Evolutionary conservation across 2,329 filamentous ascomycete species (phyloP).

Genomic region (Stachybotrys elegans): DNA sequence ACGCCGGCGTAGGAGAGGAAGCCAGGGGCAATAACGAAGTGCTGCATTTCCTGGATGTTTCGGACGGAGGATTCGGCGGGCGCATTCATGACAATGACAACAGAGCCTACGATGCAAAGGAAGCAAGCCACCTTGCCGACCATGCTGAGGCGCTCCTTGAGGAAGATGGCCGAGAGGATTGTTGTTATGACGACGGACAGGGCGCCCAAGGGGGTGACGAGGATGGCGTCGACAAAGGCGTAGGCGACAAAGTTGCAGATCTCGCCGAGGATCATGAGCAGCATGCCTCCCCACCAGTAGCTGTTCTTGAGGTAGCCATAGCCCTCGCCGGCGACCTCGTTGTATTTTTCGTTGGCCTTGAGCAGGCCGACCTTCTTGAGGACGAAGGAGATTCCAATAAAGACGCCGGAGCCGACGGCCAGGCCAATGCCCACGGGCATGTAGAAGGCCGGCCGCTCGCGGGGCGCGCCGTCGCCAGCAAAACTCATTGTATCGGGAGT

Average conservation of each 20-base stretch:
- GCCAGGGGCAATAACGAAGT: slow-evolving; percentile 77
- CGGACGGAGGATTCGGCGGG: slow-evolving; percentile 79
- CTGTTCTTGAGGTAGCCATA: slow-evolving; percentile 95
- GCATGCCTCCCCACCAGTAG: slow-evolving; percentile 97
- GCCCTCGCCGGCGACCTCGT: slow-evolving; percentile 90
- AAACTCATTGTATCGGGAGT: not conserved
- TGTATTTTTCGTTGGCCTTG: slow-evolving; percentile 92
- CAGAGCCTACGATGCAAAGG: slow-evolving; percentile 85
- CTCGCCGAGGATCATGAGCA: slow-evolving; percentile 92
- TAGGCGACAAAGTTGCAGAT: slow-evolving; percentile 97
- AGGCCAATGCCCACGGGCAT: slow-evolving; percentile 84
- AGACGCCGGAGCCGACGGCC: slow-evolving; percentile 80
- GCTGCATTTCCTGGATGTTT: slow-evolving; percentile 88
- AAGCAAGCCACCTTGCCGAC: slow-evolving; percentile 96
- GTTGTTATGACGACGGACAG: slow-evolving; percentile 90
- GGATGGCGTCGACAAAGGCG: slow-evolving; percentile 91
- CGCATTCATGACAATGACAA: slow-evolving; percentile 92
- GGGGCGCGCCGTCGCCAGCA: slow-evolving; percentile 1
- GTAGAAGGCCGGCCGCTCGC: slow-evolving; percentile 51
- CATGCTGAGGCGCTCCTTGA: slow-evolving; percentile 92
- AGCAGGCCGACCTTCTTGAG: slow-evolving; percentile 90
- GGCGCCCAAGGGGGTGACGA: slow-evolving; percentile 88
- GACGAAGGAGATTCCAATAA: slow-evolving; percentile 93
- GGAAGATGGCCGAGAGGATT: slow-evolving; percentile 85
- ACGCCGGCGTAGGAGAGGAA: slow-evolving; percentile 83